Evolutionary conservation across 257 asterid species (phyloP), one percentile per base, ranked within the genome.

Genomic region (Orobanche coerulescens): DNA sequence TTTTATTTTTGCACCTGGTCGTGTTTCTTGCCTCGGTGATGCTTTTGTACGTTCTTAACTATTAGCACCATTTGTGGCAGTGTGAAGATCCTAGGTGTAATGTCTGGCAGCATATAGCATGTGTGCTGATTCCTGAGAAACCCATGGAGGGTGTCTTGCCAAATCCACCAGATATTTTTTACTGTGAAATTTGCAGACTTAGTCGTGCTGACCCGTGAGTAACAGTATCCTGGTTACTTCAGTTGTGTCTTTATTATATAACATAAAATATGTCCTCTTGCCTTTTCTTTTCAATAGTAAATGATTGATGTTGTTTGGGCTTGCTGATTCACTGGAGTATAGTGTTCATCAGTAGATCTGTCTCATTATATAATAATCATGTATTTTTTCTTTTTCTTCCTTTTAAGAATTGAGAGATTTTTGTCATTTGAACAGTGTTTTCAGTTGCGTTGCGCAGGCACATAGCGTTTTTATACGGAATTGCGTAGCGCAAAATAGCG

Each of bases 171-270:
- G 94, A 82, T 52, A 68, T 59, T 31, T 94, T 93, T 81, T 87
- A 77, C 81, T 94, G 99, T 80, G 97, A 90, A 73, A 69, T 85
- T 51, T 94, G 99, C 73, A 85, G 99, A 74, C 76, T 94, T 67
- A 79, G 42, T 60, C 87, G 90, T 14, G 97, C 99, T 68, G 99
- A 94, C 62, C 99, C 99, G 99, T 94, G 82, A 85, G 99, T 85
- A 65, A 48, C 71, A 34, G 9, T 70, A 37, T 66, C 62, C 54
- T 26, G n/a, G 19, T 63, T 46, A 64, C 28, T 30, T 50, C 49
- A 36, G 52, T 55, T 50, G 34, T 61, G 7, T 40, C 51, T 54
- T 67, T 39, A 19, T 53, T 23, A 43, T 43, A 25, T 34, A 28
- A 15, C 5, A 51, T 62, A 61, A n/a, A 36, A 22, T 18, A 10